These are phyloP conservation scores for Cyclaneusma minus DNA, from an alignment of 2,329 filamentous ascomycete genomes.

Conservation along the genomic window DNA sequence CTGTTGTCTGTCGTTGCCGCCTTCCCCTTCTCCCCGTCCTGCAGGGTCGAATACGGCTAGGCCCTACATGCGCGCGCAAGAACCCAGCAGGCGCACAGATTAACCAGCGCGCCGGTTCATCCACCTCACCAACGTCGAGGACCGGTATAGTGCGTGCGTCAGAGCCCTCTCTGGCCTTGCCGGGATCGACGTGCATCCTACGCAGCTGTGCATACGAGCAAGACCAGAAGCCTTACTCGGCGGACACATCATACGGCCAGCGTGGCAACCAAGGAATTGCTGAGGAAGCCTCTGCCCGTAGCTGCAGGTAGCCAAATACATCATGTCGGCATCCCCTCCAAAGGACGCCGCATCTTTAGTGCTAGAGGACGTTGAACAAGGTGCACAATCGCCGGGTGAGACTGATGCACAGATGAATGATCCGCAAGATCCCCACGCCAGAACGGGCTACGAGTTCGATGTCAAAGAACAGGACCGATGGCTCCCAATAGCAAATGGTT, in stretches of 20 bases:
- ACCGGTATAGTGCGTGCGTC: too few relatives aligned
- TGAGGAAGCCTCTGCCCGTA: slow-evolving; percentile 13
- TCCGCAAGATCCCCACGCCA: slow-evolving; percentile 61
- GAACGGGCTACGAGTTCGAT: slow-evolving; percentile 81
- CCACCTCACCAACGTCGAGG: too few relatives aligned
- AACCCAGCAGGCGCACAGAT: too few relatives aligned
- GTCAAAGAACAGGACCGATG: slow-evolving; percentile 99
- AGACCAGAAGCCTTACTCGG: slow-evolving; percentile 9
- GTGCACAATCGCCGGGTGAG: slow-evolving; percentile 84
- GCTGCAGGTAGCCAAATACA: slow-evolving; percentile 54
- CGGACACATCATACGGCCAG: slow-evolving; percentile 13
- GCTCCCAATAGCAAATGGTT: slow-evolving; percentile 99
- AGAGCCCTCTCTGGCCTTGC: too few relatives aligned
- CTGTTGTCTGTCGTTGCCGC: too few relatives aligned
- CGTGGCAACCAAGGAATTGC: slow-evolving; percentile 18
- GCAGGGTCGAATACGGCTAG: too few relatives aligned
- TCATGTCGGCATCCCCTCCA: slow-evolving; percentile 88
- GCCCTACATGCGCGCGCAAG: too few relatives aligned
- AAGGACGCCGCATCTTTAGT: too few relatives aligned
- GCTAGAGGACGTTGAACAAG: slow-evolving; percentile 88
- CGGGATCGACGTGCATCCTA: slow-evolving; percentile 11
- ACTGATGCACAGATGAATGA: slow-evolving; percentile 86
- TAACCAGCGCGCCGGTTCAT: too few relatives aligned
- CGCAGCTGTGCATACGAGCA: slow-evolving; percentile 10
- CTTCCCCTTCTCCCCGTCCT: too few relatives aligned